Base-by-base conservation (phyloP, 2,329 filamentous ascomycete species). In the Phialocephala subalpina region DNA sequence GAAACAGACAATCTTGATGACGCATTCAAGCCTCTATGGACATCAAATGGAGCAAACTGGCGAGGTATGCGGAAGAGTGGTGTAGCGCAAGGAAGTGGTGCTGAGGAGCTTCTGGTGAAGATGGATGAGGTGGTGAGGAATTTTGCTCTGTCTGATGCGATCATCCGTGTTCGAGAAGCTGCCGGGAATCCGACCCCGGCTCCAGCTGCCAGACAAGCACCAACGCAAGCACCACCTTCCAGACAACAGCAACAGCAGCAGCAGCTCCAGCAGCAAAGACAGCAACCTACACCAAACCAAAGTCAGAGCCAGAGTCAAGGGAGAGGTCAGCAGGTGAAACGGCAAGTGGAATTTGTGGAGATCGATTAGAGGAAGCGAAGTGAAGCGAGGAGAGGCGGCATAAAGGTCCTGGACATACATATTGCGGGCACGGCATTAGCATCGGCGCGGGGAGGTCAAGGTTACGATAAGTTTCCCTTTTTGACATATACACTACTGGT, bases 61-160 rank as follows among this genome's bases (percentile, higher is more conserved):
- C 76, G 77, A 45, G 84, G 85, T 1, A 80, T 87, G 56, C 73
- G 75, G 40, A 80, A 77, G 3, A 80, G 84, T 61, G 85, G 82
- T 1, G 84, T 83, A 7, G 82, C 80, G 6, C 76, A 74, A 67
- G 76, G 77, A 35, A 74, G 77, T 36, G 77, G 76, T 27, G 78
- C 83, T 35, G 81, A 82, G 62, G 76, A 70, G 16, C 63, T 74
- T 49, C 45, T 77, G 18, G 47, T 56, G 9, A 74, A 73, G 49
- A 18, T 76, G 20, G 73, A 77, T 57, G 69, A 73, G 25, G 64
- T 71, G 16, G 61, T 77, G 16, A 62, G 70, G 55, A 64, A 53
- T 27, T 69, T 74, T 42, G 69, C 62, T 4, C 22, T 63, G 45
- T 35, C 22, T 38, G 63, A 60, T 20, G 40, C 52, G 35, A 29